Percentiles rank a stretch among this genome's conserved stretches.
These are phyloP conservation scores for Cadophora gregata DNA, from an alignment of 2,329 filamentous ascomycete genomes.

Conservation along the genomic window DNA sequence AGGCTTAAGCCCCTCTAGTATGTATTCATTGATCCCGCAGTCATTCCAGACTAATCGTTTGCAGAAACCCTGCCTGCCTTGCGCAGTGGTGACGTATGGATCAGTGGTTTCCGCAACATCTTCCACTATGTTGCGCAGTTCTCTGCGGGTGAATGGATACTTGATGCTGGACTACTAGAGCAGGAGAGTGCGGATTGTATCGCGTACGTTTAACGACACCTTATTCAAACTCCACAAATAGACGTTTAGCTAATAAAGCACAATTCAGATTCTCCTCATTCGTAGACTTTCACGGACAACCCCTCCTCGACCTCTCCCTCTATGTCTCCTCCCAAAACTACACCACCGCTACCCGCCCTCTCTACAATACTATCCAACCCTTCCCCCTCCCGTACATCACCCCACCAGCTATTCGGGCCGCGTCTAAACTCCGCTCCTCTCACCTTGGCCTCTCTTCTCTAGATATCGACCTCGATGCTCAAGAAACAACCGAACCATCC, in stretches of 20 bases:
- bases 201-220: slow-evolving; percentile 49
- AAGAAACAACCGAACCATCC: slow-evolving; percentile 39
- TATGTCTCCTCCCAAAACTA: slow-evolving; percentile 94
- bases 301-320: slow-evolving; percentile 83
- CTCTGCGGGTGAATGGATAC: slow-evolving; percentile 54
- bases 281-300: slow-evolving; percentile 74
- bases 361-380: slow-evolving; percentile 79
- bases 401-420: slow-evolving; percentile 73
- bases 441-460: slow-evolving; percentile 72
- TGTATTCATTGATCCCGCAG: slow-evolving; percentile 44
- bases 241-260: slow-evolving; percentile 5
- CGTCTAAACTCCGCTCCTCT: slow-evolving; percentile 72
- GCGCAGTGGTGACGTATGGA: slow-evolving; percentile 57
- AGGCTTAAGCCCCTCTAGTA: slow-evolving; percentile 73
- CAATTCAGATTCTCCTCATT: slow-evolving; percentile 66
- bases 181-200: slow-evolving; percentile 54
- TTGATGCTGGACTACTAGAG: slow-evolving; percentile 51
- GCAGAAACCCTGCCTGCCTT: slow-evolving; percentile 63
- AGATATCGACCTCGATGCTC: slow-evolving; percentile 61
- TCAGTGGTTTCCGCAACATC: slow-evolving; percentile 59
- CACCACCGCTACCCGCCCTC: slow-evolving; percentile 74
- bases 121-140: slow-evolving; percentile 52
- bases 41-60: slow-evolving; percentile 20
- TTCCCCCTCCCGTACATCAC: slow-evolving; percentile 91
- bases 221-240: neutral